Percentiles rank a stretch among this genome's conserved stretches.
Evolutionary conservation across 2,329 filamentous ascomycete species (phyloP).

Genomic region (Macroventuria anomochaeta): DNA sequence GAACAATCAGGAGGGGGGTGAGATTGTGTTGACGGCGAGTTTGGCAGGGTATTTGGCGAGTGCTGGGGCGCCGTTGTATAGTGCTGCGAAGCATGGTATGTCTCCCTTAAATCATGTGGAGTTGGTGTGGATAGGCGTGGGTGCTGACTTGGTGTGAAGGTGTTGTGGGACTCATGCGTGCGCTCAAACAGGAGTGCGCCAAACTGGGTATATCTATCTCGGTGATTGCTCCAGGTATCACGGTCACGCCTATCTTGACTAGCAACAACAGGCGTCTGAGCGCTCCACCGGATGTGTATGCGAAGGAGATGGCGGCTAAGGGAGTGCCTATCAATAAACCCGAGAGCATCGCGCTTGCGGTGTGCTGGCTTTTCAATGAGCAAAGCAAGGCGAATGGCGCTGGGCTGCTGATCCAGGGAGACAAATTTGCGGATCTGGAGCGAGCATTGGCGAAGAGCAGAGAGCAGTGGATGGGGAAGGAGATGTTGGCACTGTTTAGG

Average conservation of each 20-base stretch:
- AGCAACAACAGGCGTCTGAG: constrained; percentile 41
- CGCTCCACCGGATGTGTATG: constrained; percentile 49
- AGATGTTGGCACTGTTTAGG: constrained; percentile 58
- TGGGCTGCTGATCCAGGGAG: constrained; percentile 56
- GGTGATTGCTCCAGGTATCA: constrained; percentile 58
- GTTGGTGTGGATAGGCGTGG: no score
- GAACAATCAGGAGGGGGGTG: constrained; percentile 51
- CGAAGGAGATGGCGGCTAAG: constrained; percentile 50
- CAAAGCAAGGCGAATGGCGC: constrained; percentile 54
- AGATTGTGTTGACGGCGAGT: constrained; percentile 57
- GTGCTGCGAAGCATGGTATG: constrained; percentile 58
- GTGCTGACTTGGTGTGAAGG: constrained; percentile 27
- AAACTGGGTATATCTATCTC: constrained; percentile 55
- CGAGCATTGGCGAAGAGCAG: constrained; percentile 55
- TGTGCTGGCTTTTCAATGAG: constrained; percentile 55
- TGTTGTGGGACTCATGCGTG: constrained; percentile 58
- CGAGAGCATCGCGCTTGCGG: constrained; percentile 53
- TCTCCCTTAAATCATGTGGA: no score
- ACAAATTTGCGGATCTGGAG: constrained; percentile 54
- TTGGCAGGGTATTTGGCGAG: constrained; percentile 58
- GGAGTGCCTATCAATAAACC: constrained; percentile 58
- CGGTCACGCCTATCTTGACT: constrained; percentile 54
- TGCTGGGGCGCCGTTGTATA: constrained; percentile 57
- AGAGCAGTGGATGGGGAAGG: constrained; percentile 57
- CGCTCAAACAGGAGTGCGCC: constrained; percentile 57